Evolutionary conservation across 768 basidiomycete species (phyloP), one percentile per base, ranked within the genome.

Genomic region (Mycena kentingensis): DNA sequence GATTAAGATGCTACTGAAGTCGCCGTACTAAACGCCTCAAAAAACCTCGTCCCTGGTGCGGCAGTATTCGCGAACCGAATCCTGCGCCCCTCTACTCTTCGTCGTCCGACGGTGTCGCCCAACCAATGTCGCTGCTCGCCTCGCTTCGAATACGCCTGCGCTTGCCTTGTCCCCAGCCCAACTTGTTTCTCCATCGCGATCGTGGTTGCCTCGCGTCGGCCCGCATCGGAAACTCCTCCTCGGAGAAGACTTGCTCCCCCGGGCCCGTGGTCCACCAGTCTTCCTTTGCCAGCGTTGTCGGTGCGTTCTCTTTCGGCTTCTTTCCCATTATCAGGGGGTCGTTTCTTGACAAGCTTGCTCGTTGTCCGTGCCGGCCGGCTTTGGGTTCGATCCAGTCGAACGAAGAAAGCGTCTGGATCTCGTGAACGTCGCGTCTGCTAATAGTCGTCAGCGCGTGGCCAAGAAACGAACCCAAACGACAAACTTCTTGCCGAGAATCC

Each of bases 171-270:
- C 29, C n/a, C 29, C 16, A 52, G 25, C 15, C 16, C 25, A 59
- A 35, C 28, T 45, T 59, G n/a, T 49, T 32, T 31, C 35, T 26
- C 58, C 58, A 59, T 8, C 52, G 26, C 4, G 46, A 57, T 37
- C 31, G 31, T 16, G 16, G 10, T 16, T 32, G 31, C 18, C 45
- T 35, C 37, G 16, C 16, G 49, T 55, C 34, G 46, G n/a, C 31
- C 38, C 54, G n/a, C 42, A 52, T 59, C 29, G 58, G 58, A 37
- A 59, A 59, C 53, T 55, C 58, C n/a, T 59, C 58, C 21, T 58
- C 57, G 10, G 52, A 58, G 35, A 41, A 21, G 29, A 28, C 24
- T 18, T 15, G 21, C 15, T 38, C 18, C 25, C 25, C 36, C 4
- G 15, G 18, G 15, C 21, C 48, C 41, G 16, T 24, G 24, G 41